These are phyloP conservation scores for Amanita exitialis DNA, from an alignment of 768 basidiomycete species.

Conservation along the genomic window DNA sequence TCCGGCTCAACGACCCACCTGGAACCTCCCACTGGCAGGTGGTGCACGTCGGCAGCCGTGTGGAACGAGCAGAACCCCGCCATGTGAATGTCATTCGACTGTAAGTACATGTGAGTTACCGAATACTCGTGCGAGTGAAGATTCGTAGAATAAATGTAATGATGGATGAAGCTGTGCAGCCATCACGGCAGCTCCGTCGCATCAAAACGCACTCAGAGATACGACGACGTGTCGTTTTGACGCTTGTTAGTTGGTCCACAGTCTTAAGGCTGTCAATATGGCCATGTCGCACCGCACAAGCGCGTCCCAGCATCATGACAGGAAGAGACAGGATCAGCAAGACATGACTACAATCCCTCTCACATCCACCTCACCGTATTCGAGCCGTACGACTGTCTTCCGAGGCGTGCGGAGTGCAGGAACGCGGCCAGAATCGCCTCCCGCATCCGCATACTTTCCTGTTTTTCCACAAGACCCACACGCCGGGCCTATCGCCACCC, in stretches of 20 bases:
- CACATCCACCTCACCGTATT: constrained; percentile 21
- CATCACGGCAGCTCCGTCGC: too few relatives aligned
- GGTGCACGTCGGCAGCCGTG: too few relatives aligned
- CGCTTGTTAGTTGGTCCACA: background rate
- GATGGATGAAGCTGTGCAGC: too few relatives aligned
- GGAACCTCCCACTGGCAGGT: too few relatives aligned
- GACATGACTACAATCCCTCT: constrained; percentile 13
- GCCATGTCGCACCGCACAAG: constrained; percentile 15
- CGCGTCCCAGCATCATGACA: constrained; percentile 23
- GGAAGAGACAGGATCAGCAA: constrained; percentile 17
- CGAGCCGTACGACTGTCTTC: constrained; percentile 16
- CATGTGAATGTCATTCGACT: too few relatives aligned
- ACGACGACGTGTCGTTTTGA: background rate
- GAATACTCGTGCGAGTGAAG: too few relatives aligned
- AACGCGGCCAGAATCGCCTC: constrained; percentile 48
- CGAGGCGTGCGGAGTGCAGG: background rate
- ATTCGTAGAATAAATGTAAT: too few relatives aligned
- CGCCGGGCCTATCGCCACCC: constrained; percentile 43
- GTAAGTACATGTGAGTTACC: too few relatives aligned
- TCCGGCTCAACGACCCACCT: too few relatives aligned
- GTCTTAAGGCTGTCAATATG: background rate
- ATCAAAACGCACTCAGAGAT: too few relatives aligned
- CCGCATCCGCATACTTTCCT: constrained; percentile 76
- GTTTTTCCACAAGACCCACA: constrained; percentile 38
- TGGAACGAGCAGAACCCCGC: too few relatives aligned